Base-by-base conservation (phyloP, 768 basidiomycete species). In the Boletus fagicola region DNA sequence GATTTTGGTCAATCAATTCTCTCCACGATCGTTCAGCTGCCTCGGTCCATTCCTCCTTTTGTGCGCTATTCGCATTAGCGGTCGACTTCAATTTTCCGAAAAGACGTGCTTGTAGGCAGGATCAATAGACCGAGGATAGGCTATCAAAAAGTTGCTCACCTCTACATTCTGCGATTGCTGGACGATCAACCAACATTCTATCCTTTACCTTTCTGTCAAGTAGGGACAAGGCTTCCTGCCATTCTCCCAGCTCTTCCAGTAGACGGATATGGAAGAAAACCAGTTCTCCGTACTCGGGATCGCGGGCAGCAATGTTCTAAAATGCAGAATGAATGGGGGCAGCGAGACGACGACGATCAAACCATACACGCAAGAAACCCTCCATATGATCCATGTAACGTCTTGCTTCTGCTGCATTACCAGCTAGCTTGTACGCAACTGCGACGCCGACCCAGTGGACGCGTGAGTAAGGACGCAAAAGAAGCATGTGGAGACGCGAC, bases 371-470 rank as follows among this genome's bases (percentile, higher is more conserved):
- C 28, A 94, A 72, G 9, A 81, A 85, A 22, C 69, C 74, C 60
- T 87, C 80, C 66, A 93, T 91, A 46, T 85, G 82, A 54, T 90
- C 85, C 30, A 96, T 71, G 2, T 91, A 83, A 30, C 82, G 82
- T 65, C 81, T 82, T 2, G 94, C 87, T 63, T 91, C 88, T 12
- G 71, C 65, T 4, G 83, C 71, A 60, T 94, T 87, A 7, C 88
- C 88, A 56, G 85, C 89, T 16, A 98, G 79, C 66, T 93, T 88
- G 71, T 92, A 87, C 4, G 95, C 94, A 28, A 98, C 83, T 15
- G 93, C 93, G 47, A 94, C 78, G 2, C 83, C 91, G 52, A 94
- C 74, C 97, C 97, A 99, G 70, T 94, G 89, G 56, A 88, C 83
- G 9, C 95, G 90, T 18, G 90, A 75, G 53, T 86, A 85, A 0